phyloP scores from a whole-genome alignment of 148 eudicot genomes.

The Nyssa sinensis region DNA sequence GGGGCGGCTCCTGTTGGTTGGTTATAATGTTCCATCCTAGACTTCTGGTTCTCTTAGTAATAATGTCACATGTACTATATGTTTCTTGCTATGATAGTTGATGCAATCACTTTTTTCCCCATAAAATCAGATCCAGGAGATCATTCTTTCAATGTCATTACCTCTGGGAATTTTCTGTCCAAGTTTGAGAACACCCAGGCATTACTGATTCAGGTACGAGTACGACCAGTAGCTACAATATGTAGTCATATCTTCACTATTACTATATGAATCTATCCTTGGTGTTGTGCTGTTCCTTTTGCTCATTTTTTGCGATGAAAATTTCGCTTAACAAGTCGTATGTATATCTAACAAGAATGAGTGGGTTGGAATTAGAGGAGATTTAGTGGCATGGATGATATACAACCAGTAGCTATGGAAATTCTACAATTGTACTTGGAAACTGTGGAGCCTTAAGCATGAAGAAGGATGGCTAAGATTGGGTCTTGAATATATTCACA shows the following conservation, averaged over 20 bases:
- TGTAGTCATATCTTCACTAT: not conserved
- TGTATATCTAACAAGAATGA: no score
- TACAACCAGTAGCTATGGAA: no score
- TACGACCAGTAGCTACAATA: constrained; percentile 15
- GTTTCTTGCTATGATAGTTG: not conserved
- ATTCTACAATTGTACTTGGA: no score
- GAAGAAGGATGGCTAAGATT: no score
- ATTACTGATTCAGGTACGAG: constrained; percentile 65
- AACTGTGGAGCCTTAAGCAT: no score
- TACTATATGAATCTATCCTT: not conserved
- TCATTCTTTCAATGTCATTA: constrained; percentile 37
- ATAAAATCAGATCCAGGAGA: constrained; percentile 44
- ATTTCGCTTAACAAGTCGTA: no score
- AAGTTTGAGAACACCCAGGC: constrained; percentile 42
- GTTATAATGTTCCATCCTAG: constrained; percentile 23
- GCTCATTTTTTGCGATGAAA: no score
- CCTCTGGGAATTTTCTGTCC: constrained; percentile 43
- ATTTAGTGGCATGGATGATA: no score
- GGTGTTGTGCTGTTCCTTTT: not conserved
- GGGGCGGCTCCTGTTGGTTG: constrained; percentile 49
- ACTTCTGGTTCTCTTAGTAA: not conserved
- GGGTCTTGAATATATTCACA: no score
- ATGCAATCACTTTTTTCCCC: constrained; percentile 7
- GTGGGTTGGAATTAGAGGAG: no score
- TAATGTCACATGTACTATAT: not conserved